phyloP scores from a whole-genome alignment of 1,139 yeast species.

The Hanseniaspora gamundiae region DNA sequence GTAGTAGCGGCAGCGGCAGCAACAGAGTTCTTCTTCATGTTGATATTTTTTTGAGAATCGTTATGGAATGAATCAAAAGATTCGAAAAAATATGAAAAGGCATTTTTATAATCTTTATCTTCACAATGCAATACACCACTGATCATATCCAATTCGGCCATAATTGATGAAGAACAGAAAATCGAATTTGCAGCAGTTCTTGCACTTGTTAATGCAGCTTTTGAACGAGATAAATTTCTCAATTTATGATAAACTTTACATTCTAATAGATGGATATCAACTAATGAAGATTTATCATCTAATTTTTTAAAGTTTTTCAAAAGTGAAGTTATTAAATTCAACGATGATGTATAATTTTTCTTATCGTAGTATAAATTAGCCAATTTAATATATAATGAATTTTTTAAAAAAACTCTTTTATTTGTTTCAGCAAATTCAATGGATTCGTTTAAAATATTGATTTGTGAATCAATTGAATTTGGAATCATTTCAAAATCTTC shows the following conservation, averaged over 20 bases:
- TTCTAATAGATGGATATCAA: conserved; percentile 90
- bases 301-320: conserved; percentile 80
- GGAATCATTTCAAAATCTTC: conserved; percentile 67
- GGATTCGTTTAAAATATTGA: conserved; percentile 61
- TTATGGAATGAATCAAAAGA: conserved; percentile 76
- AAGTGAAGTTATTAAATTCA: conserved; percentile 58
- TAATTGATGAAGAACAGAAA: conserved; percentile 87
- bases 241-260: conserved; percentile 83
- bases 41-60: conserved; percentile 8
- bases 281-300: conserved; percentile 90
- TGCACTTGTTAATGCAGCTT: conserved; percentile 89
- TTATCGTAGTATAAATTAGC: conserved; percentile 62
- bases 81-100: conserved; percentile 89
- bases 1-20: no score
- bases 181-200: conserved; percentile 94
- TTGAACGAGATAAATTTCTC: conserved; percentile 83
- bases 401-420: conserved; percentile 81
- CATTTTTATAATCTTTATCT: conserved; percentile 93
- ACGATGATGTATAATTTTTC: conserved; percentile 55
- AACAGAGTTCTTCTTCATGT: no score
- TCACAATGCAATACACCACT: conserved; percentile 94
- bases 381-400: conserved; percentile 73
- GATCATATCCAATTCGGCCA: conserved; percentile 91
- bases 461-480: conserved; percentile 58
- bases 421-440: conserved; percentile 80